A percentile compares a stretch with the other conserved stretches of the same genome.
Conservation (phyloP, 169 alveolate genomes). For the Plasmodium sp. region DNA sequence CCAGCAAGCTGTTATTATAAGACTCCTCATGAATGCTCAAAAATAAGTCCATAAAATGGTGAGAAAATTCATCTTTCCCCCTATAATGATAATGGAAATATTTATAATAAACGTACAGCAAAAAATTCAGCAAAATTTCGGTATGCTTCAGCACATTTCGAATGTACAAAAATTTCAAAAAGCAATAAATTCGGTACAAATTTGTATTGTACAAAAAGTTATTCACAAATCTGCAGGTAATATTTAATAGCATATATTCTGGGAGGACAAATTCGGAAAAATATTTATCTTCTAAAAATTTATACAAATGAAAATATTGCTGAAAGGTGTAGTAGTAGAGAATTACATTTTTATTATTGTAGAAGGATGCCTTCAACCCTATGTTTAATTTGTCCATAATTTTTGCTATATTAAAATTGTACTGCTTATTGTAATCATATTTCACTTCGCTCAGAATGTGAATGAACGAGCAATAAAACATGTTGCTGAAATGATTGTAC, state of each 20-base stretch:
- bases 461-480: constrained; percentile 22
- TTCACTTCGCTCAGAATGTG: constrained; percentile 61
- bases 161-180: constrained; percentile 56
- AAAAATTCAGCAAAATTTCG: constrained; percentile 33
- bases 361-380: constrained; percentile 70
- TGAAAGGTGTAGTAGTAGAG: constrained; percentile 56
- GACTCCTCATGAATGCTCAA: constrained; percentile 66
- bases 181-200: constrained; percentile 26
- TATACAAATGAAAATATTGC: constrained; percentile 56
- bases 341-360: constrained; percentile 51
- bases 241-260: constrained; percentile 42
- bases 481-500: constrained; percentile 55
- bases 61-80: constrained; percentile 7
- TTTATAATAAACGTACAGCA: constrained; percentile 69
- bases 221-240: constrained; percentile 5
- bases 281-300: constrained; percentile 57
- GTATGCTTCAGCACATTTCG: constrained; percentile 23
- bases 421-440: constrained; percentile 47
- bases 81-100: constrained; percentile 47
- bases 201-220: constrained; percentile 19
- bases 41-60: constrained; percentile 53
- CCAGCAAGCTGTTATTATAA: constrained; percentile 12
- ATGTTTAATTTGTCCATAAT: constrained; percentile 65
- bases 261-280: constrained; percentile 45
- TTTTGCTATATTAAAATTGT: constrained; percentile 49